A percentile compares a stretch with the other conserved stretches of the same genome.
phyloP scores from a whole-genome alignment of 176 grass and related monocot species.

The Bromus sterilis region DNA sequence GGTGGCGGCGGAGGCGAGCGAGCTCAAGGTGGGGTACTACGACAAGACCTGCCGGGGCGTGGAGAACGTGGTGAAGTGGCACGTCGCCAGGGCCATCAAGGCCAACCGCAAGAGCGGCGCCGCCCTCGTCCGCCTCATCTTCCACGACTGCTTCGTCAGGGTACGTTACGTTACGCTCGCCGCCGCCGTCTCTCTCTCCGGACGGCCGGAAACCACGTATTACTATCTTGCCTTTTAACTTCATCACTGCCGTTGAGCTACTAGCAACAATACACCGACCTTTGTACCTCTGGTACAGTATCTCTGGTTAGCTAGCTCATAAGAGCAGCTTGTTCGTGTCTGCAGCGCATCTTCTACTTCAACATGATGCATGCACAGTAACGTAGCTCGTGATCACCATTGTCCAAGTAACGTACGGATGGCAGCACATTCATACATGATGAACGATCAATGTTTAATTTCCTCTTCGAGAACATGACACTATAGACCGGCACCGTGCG shows the following conservation, averaged over 20 bases:
- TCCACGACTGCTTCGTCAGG: constrained; percentile 90
- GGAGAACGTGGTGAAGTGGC: constrained; percentile 41
- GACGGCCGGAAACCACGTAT: no score
- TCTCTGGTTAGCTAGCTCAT: neutral
- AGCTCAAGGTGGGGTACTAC: constrained; percentile 44
- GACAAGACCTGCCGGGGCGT: constrained; percentile 8
- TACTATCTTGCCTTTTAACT: no score
- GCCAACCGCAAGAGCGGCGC: constrained; percentile 29
- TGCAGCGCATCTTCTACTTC: neutral
- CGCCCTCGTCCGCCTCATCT: constrained; percentile 64
- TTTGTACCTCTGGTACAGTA: neutral
- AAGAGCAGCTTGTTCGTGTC: neutral
- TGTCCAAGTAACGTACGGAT: neutral
- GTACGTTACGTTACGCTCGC: constrained; percentile 2
- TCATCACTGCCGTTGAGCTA: neutral
- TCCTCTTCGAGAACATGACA: no score
- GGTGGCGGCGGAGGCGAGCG: neutral
- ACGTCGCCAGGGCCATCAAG: constrained; percentile 39
- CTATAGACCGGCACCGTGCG: no score
- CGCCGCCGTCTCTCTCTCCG: neutral
- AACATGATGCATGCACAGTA: neutral
- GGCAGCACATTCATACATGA: neutral
- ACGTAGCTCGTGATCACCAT: neutral
- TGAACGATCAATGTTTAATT: no score
- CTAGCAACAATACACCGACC: neutral